Evolutionary conservation across 1,284 basidiomycete species (phyloP).

Genomic region (Ganoderma lucidum): DNA sequence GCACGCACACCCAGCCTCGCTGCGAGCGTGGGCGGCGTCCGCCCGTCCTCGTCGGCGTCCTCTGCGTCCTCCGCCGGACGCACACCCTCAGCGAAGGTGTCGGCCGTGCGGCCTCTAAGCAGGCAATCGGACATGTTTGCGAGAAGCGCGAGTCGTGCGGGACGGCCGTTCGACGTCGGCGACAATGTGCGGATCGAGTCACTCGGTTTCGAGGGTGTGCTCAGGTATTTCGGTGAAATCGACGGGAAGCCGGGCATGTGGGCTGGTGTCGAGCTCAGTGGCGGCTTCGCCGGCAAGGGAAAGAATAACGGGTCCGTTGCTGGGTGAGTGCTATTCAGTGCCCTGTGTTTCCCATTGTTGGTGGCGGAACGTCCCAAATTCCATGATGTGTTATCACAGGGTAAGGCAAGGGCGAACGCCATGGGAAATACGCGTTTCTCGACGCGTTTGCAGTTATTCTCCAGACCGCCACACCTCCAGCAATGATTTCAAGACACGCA

Average conservation of each 20-base stretch:
- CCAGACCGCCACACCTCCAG: not conserved
- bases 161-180: slow-evolving; percentile 69
- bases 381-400: not conserved
- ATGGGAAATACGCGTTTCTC: slow-evolving; percentile 5
- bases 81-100: slow-evolving; percentile 65
- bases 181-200: slow-evolving; percentile 87
- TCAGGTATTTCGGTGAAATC: slow-evolving; percentile 84
- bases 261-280: slow-evolving; percentile 91
- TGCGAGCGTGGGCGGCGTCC: slow-evolving; percentile 39
- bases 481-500: not conserved
- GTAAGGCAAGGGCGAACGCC: not conserved
- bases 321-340: slow-evolving; percentile 66
- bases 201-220: slow-evolving; percentile 83
- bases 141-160: slow-evolving; percentile 53
- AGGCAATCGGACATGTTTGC: slow-evolving; percentile 66
- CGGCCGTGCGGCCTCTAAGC: slow-evolving; percentile 56
- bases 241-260: slow-evolving; percentile 87
- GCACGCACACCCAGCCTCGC: slow-evolving; percentile 47
- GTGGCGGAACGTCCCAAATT: not conserved
- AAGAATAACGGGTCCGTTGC: slow-evolving; percentile 95
- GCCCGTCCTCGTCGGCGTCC: slow-evolving; percentile 48
- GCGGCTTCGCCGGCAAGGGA: slow-evolving; percentile 89
- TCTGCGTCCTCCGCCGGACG: slow-evolving; percentile 55
- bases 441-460: not conserved
- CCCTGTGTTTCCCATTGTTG: not conserved